These are phyloP conservation scores for Asterionellopsis glacialis DNA, from an alignment of 108 stramenopile species.

Conservation along the genomic window DNA sequence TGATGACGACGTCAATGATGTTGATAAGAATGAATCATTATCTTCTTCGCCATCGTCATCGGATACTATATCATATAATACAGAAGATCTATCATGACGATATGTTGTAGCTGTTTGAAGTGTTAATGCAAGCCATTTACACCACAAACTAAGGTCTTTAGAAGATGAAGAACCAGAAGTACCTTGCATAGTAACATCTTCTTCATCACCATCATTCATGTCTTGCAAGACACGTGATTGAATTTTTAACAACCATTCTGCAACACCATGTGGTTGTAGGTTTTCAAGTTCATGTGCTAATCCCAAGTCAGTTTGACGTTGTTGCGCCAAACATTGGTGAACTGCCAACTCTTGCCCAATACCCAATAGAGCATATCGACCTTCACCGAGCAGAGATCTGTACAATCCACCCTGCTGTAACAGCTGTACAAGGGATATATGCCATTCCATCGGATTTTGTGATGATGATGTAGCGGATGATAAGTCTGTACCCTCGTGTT, in stretches of 20 bases:
- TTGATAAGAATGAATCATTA: no score
- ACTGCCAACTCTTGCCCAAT: constrained; percentile 42
- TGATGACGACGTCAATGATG: no score
- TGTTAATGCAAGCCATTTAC: constrained; percentile 6
- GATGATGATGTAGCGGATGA: constrained; percentile 17
- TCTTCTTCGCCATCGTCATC: no score
- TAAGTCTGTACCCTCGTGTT: constrained; percentile 20
- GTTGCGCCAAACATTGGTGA: constrained; percentile 1
- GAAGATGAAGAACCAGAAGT: no score
- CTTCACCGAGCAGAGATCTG: constrained; percentile 11
- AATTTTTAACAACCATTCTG: constrained; percentile 20
- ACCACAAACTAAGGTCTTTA: constrained; percentile 6
- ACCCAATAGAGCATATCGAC: constrained; percentile 26
- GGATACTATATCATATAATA: constrained; percentile 15
- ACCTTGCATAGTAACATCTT: no score
- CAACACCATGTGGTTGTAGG: constrained; percentile 17
- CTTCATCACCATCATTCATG: background rate
- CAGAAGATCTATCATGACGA: constrained; percentile 14
- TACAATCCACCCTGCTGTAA: constrained; percentile 33
- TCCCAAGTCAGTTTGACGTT: background rate
- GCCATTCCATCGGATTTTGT: constrained; percentile 41
- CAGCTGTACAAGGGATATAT: constrained; percentile 18
- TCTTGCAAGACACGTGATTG: constrained; percentile 1
- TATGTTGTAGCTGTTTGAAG: constrained; percentile 10
- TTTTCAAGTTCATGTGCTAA: background rate